A percentile compares a stretch with the other conserved stretches of the same genome.
Evolutionary conservation across 2,329 filamentous ascomycete genomes (phyloP).

Genomic region (Beauveria rudraprayagi): DNA sequence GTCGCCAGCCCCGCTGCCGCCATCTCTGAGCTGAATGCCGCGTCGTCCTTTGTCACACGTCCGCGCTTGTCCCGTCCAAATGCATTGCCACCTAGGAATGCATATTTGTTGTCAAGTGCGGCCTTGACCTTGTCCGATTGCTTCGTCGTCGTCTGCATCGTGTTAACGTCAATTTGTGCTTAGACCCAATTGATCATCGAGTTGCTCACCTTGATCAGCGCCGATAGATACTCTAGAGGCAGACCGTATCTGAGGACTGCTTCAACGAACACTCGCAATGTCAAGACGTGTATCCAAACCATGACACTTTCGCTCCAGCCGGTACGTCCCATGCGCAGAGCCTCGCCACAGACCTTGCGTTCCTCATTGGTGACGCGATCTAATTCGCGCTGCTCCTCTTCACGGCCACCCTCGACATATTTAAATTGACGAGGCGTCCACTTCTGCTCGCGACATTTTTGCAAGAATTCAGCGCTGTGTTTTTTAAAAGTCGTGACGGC

Average conservation of each 20-base stretch:
- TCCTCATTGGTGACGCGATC: slow-evolving; percentile 77
- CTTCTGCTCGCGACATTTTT: slow-evolving; percentile 85
- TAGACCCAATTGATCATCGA: background rate
- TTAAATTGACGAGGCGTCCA: slow-evolving; percentile 95
- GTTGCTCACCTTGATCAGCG: slow-evolving; percentile 66
- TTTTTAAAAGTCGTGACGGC: slow-evolving; percentile 93
- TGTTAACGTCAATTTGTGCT: background rate
- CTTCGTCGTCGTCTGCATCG: slow-evolving; percentile 68
- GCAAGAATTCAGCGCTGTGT: slow-evolving; percentile 74
- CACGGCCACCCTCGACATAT: slow-evolving; percentile 80
- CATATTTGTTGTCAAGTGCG: slow-evolving; percentile 77
- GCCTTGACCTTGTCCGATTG: slow-evolving; percentile 67
- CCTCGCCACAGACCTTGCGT: slow-evolving; percentile 87
- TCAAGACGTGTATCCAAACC: slow-evolving; percentile 90
- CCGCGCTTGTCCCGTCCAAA: slow-evolving; percentile 92
- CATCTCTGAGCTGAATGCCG: slow-evolving; percentile 70
- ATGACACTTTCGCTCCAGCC: slow-evolving; percentile 94
- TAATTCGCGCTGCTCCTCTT: slow-evolving; percentile 82
- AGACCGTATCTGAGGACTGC: slow-evolving; percentile 94
- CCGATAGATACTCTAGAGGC: slow-evolving; percentile 81
- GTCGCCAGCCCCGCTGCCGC: slow-evolving; percentile 62
- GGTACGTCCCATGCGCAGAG: slow-evolving; percentile 76
- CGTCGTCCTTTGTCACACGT: slow-evolving; percentile 83
- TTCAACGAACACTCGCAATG: slow-evolving; percentile 91
- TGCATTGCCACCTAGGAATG: slow-evolving; percentile 89